Evolutionary conservation across 352 stramenopile genomes (phyloP), one percentile per base, ranked within the genome.

Genomic region (Ophiocytium majus): DNA sequence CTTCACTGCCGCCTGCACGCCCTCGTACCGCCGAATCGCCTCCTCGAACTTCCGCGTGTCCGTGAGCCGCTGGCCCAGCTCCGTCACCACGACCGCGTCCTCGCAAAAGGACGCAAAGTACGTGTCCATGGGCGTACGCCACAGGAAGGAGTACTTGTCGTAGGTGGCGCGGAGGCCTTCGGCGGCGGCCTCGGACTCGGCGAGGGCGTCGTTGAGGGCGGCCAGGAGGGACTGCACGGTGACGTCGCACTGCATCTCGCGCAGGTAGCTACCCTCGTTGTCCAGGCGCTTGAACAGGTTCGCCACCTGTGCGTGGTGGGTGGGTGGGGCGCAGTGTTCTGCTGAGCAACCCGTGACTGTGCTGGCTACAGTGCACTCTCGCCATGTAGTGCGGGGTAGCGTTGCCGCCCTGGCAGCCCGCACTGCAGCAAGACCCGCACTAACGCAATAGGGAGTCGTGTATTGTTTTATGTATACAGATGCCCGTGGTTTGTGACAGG

Each of bases 251-350:
- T 85, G 78, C 79, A 87, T 87, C 93, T 99, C 97, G 86, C 95
- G 95, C 79, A 98, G 90, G 88, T 98, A 99, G 0, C 93, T 98
- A n/a, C 97, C 97, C 28, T 98, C 95, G 0, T 94, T 95, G 89
- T 99, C 97, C 1, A 99, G 89, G 32, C 96, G 92, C 89, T 99
- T 98, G 71, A 99, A 95, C 0, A 97, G 93, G 14, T 94, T 98
- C 9, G 94, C 95, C 82, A 98, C 94, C 49, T 84, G 76, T 80
- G 43, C 14, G 43, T 57, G 43, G 5, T 14, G 5, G 43, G 5
- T 14, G 43, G 43, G 43, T 5, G 43, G 43, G 43, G 43, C 5
- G 43, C n/a, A n/a, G n/a, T n/a, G n/a, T n/a, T n/a, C n/a, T n/a
- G n/a, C n/a, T n/a, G 92, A 91, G 88, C 98, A 98, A 50, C 94